Evolutionary conservation across 495 filamentous ascomycete species (phyloP).

Genomic region (Penicillium daleae): DNA sequence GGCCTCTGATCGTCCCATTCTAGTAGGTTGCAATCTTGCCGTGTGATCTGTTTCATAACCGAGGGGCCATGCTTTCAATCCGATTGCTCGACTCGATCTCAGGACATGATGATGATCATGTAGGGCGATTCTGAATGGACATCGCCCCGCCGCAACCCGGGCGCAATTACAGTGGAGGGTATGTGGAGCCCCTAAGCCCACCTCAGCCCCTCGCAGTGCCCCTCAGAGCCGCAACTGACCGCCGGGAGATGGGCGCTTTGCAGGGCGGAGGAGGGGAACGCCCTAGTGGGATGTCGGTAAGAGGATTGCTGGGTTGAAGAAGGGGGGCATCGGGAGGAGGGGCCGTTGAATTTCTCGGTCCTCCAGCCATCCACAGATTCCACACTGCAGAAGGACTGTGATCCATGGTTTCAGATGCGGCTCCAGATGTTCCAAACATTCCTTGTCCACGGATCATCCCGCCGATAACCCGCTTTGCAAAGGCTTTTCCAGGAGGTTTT

Average conservation of each 20-base stretch:
- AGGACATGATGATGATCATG: background rate
- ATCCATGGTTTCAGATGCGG: conserved; percentile 20
- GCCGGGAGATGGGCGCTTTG: conserved; percentile 3
- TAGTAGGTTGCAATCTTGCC: background rate
- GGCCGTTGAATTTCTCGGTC: background rate
- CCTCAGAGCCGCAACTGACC: conserved; percentile 14
- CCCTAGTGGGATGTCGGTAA: conserved; percentile 9
- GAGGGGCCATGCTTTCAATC: background rate
- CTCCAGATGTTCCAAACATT: conserved; percentile 15
- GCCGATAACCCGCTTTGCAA: background rate
- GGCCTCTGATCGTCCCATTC: background rate
- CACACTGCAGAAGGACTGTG: background rate
- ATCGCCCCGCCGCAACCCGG: background rate
- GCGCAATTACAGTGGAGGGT: background rate
- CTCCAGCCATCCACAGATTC: conserved; percentile 11
- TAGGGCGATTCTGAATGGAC: background rate
- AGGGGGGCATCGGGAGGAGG: background rate
- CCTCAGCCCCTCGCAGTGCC: conserved; percentile 1
- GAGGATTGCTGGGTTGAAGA: background rate
- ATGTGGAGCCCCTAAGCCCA: background rate
- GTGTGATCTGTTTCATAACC: background rate
- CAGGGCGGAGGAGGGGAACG: background rate
- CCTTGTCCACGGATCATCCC: conserved; percentile 15
- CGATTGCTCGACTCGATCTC: background rate
- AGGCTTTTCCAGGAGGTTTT: background rate